Base-by-base conservation (phyloP, 768 basidiomycete genomes). In the Favolaschia claudopus region DNA sequence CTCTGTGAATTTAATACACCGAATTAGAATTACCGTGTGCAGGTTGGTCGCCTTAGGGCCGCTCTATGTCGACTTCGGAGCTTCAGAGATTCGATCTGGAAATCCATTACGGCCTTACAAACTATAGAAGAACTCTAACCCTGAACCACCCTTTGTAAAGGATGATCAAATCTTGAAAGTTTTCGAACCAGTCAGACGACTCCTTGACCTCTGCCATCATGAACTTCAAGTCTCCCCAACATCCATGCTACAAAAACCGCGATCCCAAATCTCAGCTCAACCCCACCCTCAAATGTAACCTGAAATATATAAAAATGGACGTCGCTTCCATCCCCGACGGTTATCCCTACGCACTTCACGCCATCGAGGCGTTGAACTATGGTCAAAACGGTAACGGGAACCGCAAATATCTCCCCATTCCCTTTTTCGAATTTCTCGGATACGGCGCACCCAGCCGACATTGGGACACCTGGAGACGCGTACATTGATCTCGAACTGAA, bases 391-490 rank as follows among this genome's bases (percentile, higher is more conserved):
- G 25, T 8, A 33, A 38, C 15, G 19, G 12, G 8, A 3, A 29
- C 14, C 24, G 28, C 45, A 24, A 33, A 13, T 45, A 20, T 29
- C 31, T 33, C 25, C 47, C 29, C 28, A 36, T 58, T 34, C 56
- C 56, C 14, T 58, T 31, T 8, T 58, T 58, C 27, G 42, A 52
- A 27, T 52, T 58, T 31, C 34, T 42, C 33, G 55, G 49, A 15
- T 6, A 13, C 27, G 43, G 48, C 15, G 31, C 47, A 4, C 49
- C 42, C 39, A 1, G 15, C 42, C 5, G 58, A 60, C 38, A 25
- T 60, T 7, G 58, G 58, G 19, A 42, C 50, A 0, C 45, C 45
- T 15, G 58, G 58, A 7, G 58, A 60, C 51, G 45, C 54, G 27
- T 60, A 59, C 44, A 37, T 53, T 25, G 50, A 59, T 32, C 19